Evolutionary conservation across 2,329 filamentous ascomycete genomes (phyloP), one percentile per base, ranked within the genome.

Genomic region (Fusarium succisae): DNA sequence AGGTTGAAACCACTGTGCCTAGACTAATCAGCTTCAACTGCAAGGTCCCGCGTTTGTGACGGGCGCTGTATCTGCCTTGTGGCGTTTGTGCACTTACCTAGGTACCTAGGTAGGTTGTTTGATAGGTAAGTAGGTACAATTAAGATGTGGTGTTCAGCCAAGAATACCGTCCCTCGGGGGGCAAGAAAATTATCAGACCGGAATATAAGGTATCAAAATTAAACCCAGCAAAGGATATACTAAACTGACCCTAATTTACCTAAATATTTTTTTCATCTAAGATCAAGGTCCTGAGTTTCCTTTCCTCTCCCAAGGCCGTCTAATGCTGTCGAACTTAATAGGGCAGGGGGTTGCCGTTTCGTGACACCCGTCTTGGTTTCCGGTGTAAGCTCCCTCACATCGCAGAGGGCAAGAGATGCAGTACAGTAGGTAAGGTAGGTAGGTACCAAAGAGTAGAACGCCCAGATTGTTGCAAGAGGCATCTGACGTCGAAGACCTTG

Each of bases 401-500:
- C 13, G 12, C 41, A 63, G 37, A 47, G 26, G 24, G 51, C 51
- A 54, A 28, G 35, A 54, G 35, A 26, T 39, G 35, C 32, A 38
- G 35, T 28, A 38, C 28, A n/a, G 47, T 50, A 35, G 30, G 30
- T 30, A 30, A 35, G 32, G 32, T 32, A 32, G 26, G 26, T 26
- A 32, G 22, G 41, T 24, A 32, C 28, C 15, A 11, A 32, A 35
- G 35, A 30, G 43, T 28, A 50, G 30, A 58, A 47, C 32, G 32
- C 53, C 51, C 41, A 53, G 45, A 35, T 41, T 53, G 38, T 43
- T 41, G 41, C 50, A 60, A 74, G 59, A 68, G 54, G 50, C 44
- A 60, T 74, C 71, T 74, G 67, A 74, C 67, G 58, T 69, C 28
- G 37, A 69, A 56, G 63, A 61, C 48, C 44, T 70, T 15, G 61